Evolutionary conservation across 805 yeast genomes (phyloP).

Genomic region (Metschnikowia baotianmanensis): DNA sequence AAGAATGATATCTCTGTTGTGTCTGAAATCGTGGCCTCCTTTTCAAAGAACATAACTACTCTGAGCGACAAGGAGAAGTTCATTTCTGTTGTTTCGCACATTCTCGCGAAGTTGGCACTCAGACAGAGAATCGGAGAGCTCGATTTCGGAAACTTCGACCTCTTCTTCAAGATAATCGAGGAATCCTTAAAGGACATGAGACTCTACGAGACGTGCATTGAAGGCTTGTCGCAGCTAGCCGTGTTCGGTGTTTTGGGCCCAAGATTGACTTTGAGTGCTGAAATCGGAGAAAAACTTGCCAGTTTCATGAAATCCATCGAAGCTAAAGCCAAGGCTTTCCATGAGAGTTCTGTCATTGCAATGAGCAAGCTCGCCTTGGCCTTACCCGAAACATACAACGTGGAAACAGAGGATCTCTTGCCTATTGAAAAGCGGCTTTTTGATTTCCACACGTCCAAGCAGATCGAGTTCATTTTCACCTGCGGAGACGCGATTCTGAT

Average conservation of each 20-base stretch:
- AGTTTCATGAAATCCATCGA: slow-evolving; percentile 24
- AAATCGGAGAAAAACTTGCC: slow-evolving; percentile 17
- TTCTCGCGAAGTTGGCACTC: slow-evolving; percentile 46
- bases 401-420: slow-evolving; percentile 20
- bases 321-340: slow-evolving; percentile 49
- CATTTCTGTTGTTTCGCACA: slow-evolving; percentile 39
- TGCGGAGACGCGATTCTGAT: slow-evolving; percentile 82
- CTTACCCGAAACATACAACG: slow-evolving; percentile 14
- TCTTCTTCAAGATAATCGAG: slow-evolving; percentile 15
- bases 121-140: slow-evolving; percentile 23
- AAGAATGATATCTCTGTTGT: slow-evolving; percentile 12
- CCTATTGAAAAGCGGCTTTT: slow-evolving; percentile 47
- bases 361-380: slow-evolving; percentile 55
- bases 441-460: slow-evolving; percentile 63
- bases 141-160: slow-evolving; percentile 8
- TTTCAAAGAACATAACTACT: slow-evolving; percentile 11
- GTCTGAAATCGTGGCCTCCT: neutral
- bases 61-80: slow-evolving; percentile 19
- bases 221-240: slow-evolving; percentile 42
- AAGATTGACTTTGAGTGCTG: slow-evolving; percentile 9
- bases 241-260: slow-evolving; percentile 49
- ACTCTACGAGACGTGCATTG: slow-evolving; percentile 30
- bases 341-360: slow-evolving; percentile 57
- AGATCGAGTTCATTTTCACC: slow-evolving; percentile 71
- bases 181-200: slow-evolving; percentile 21